Conservation (phyloP, 805 yeast species). For the Priceomyces melissophilus region DNA sequence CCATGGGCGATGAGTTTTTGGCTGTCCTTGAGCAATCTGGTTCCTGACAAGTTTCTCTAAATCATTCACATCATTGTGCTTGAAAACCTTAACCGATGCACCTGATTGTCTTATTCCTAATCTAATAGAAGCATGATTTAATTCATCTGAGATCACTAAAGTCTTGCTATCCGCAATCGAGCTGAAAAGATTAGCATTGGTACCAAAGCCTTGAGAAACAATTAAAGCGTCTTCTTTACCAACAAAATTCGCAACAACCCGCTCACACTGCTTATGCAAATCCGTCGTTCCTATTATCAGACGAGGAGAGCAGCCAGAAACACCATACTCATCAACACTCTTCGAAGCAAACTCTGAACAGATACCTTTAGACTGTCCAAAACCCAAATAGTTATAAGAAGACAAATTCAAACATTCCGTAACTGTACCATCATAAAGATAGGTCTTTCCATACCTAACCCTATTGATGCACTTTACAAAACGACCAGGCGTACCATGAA, state of each 20-base stretch:
- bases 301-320: constrained; percentile 77
- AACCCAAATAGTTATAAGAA: constrained; percentile 92
- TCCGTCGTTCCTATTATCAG: constrained; percentile 70
- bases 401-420: constrained; percentile 80
- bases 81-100: constrained; percentile 86
- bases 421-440: constrained; percentile 71
- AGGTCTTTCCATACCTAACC: constrained; percentile 59
- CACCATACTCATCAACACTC: constrained; percentile 65
- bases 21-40: constrained; percentile 90
- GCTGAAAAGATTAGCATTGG: constrained; percentile 84
- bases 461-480: constrained; percentile 80
- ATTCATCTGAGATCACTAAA: constrained; percentile 87
- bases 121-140: constrained; percentile 94
- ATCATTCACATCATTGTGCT: constrained; percentile 83
- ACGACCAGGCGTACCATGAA: constrained; percentile 98
- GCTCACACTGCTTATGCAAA: constrained; percentile 72
- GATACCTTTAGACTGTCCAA: constrained; percentile 90
- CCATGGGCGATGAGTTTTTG: constrained; percentile 96
- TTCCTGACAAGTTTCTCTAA: constrained; percentile 77
- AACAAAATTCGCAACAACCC: constrained; percentile 73
- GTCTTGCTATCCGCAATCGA: constrained; percentile 83
- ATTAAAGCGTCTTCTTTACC: constrained; percentile 87
- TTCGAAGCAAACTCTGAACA: constrained; percentile 80
- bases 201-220: constrained; percentile 93
- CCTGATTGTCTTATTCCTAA: constrained; percentile 92